These are phyloP conservation scores for Ettlia oleoabundans DNA, from an alignment of 139 green algal species.

Conservation along the genomic window DNA sequence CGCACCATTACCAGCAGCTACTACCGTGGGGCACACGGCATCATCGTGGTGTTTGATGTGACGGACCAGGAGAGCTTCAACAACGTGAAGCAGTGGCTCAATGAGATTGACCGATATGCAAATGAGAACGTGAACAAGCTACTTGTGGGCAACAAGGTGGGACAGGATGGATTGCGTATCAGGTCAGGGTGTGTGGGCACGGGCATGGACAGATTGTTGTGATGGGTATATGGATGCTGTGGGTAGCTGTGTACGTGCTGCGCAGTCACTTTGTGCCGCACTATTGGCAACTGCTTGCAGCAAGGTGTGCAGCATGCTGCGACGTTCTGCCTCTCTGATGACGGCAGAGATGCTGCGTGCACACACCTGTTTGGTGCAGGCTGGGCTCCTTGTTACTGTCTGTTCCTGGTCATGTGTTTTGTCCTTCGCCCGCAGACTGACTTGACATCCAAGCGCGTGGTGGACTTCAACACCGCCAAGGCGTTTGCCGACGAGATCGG, in stretches of 20 bases:
- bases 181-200: no score
- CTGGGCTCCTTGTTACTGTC: neutral
- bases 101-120: conserved; percentile 99
- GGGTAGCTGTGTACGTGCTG: no score
- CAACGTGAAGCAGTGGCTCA: conserved; percentile 99
- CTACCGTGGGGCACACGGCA: conserved; percentile 97
- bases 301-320: no score
- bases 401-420: neutral
- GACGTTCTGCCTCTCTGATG: no score
- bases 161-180: no score
- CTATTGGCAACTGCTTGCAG: no score
- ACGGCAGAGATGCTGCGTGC: no score
- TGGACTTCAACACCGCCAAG: conserved; percentile 96
- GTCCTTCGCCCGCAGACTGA: conserved; percentile 58
- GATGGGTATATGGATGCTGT: no score
- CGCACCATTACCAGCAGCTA: conserved; percentile 99
- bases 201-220: no score
- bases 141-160: conserved; percentile 98
- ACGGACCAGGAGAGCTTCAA: conserved; percentile 99
- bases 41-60: conserved; percentile 99
- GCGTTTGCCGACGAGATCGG: conserved; percentile 99
- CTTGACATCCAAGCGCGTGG: conserved; percentile 95
- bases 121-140: conserved; percentile 99
- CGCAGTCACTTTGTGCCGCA: no score
- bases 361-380: neutral